Conservation (phyloP, 352 stramenopile genomes). For the Phytophthora macrochlamydospora region DNA sequence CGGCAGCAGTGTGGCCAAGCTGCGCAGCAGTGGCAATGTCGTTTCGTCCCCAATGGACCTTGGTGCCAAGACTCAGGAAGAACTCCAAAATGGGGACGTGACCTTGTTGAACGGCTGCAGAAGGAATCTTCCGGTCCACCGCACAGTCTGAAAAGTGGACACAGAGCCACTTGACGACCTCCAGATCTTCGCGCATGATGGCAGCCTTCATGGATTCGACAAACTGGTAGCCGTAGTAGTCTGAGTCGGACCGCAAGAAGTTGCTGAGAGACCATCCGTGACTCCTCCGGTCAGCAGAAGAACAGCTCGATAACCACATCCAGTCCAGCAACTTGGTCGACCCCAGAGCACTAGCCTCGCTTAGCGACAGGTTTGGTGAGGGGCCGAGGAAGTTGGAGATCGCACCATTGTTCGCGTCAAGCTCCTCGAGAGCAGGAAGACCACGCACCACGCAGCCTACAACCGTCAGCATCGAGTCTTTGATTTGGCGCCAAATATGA, state of each 20-base stretch:
- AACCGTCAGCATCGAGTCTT: too few relatives aligned
- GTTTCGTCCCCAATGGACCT: too few relatives aligned
- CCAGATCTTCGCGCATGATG: slow-evolving; percentile 1
- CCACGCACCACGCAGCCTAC: too few relatives aligned
- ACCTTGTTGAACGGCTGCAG: too few relatives aligned
- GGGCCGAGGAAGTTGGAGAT: slow-evolving; percentile 5
- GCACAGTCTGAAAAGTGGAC: not conserved
- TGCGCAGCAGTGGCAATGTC: too few relatives aligned
- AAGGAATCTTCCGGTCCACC: not conserved
- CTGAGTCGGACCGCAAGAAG: slow-evolving; percentile 6
- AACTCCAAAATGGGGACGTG: too few relatives aligned
- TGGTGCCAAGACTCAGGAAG: too few relatives aligned
- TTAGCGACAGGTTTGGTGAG: not conserved
- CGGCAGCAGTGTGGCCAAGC: too few relatives aligned
- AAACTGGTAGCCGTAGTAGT: slow-evolving; percentile 6
- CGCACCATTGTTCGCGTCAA: too few relatives aligned
- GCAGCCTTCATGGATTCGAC: not conserved
- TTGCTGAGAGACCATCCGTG: slow-evolving; percentile 3
- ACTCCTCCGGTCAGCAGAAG: not conserved
- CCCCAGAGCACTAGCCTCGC: not conserved
- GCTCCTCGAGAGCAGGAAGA: too few relatives aligned
- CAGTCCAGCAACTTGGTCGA: slow-evolving; percentile 5
- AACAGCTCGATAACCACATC: slow-evolving; percentile 7
- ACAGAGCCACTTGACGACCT: slow-evolving; percentile 2
- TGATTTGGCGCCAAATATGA: too few relatives aligned